Evolutionary conservation across 176 grass and related monocot genomes (phyloP), one percentile per base, ranked within the genome.

Genomic region (Carex kokanica): DNA sequence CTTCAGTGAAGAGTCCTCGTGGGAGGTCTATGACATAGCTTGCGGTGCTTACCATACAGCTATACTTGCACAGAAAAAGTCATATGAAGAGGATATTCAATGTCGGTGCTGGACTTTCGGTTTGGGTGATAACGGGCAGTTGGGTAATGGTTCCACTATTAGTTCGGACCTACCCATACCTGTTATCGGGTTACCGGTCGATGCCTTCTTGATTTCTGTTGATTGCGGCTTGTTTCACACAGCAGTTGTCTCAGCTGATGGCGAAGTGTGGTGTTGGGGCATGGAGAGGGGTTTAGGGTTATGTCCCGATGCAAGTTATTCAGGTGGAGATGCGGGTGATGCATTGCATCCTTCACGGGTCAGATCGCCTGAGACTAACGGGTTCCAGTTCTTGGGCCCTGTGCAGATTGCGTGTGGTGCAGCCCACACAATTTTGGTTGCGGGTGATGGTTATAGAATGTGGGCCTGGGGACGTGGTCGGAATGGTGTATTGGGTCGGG

Each of bases 161-260:
- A 85, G 86, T 47, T 74, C 88, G 64, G 88, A 87, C 77, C 87
- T 88, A 68, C 96, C 96, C 11, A 82, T 85, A 87, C 86, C 91
- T 60, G 89, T 99, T 86, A 88, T 91, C 53, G 90, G 89, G 60
- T 67, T 99, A 59, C 93, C 96, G 69, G 86, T 64, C 0, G 93
- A 89, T 78, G 74, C 89, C 47, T 95, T 99, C 65, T 84, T 99
- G 57, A 93, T 95, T 31, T 99, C 96, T 89, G 79, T 99, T 47
- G 96, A 95, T 87, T 95, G 96, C 77, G 96, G 96, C 20, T 88
- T 99, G 83, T 99, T 99, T 78, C 96, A 99, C 81, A 99, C 93
- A 4, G 77, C 96, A 54, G 91, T 91, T 38, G 91, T 99, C 27
- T 95, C 93, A 45, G 91, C 91, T 7, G 89, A 91, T 81, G 93